These are phyloP conservation scores for Xylaria sp. DNA, from an alignment of 2,329 filamentous ascomycete species.

Conservation along the genomic window DNA sequence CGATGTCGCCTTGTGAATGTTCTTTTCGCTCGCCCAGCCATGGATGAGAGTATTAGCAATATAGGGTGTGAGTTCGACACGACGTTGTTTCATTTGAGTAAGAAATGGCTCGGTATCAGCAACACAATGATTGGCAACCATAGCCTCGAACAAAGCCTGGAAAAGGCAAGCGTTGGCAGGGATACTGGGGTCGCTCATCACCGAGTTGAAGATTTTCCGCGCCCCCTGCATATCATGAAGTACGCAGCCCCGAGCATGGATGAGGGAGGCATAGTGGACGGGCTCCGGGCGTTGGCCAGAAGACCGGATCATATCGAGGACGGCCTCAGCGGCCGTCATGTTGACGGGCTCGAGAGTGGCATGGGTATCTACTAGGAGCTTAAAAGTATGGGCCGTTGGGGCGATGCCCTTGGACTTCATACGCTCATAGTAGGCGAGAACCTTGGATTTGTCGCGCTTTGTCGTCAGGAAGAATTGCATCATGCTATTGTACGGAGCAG, in stretches of 20 bases:
- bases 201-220: slow-evolving; percentile 81
- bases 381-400: slow-evolving; percentile 96
- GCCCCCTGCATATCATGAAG: slow-evolving; percentile 90
- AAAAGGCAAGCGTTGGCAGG: slow-evolving; percentile 86
- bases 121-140: slow-evolving; percentile 94
- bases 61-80: slow-evolving; percentile 91
- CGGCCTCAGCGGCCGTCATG: slow-evolving; percentile 85
- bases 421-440: slow-evolving; percentile 91
- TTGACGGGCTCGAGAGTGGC: slow-evolving; percentile 92
- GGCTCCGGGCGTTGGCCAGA: slow-evolving; percentile 83
- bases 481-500: slow-evolving; percentile 98
- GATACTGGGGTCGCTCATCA: slow-evolving; percentile 74
- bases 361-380: slow-evolving; percentile 94
- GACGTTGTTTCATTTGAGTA: slow-evolving; percentile 75
- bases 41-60: slow-evolving; percentile 99
- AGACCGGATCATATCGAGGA: slow-evolving; percentile 80
- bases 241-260: slow-evolving; percentile 95
- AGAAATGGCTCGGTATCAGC: slow-evolving; percentile 79
- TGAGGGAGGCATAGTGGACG: slow-evolving; percentile 94
- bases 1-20: slow-evolving; percentile 79
- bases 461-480: slow-evolving; percentile 99
- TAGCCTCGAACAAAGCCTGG: slow-evolving; percentile 95
- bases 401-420: slow-evolving; percentile 89
- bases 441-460: slow-evolving; percentile 94
- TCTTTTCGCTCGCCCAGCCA: slow-evolving; percentile 88